These are phyloP conservation scores for Trametes versicolor DNA, from an alignment of 1,284 basidiomycete species.

Conservation along the genomic window DNA sequence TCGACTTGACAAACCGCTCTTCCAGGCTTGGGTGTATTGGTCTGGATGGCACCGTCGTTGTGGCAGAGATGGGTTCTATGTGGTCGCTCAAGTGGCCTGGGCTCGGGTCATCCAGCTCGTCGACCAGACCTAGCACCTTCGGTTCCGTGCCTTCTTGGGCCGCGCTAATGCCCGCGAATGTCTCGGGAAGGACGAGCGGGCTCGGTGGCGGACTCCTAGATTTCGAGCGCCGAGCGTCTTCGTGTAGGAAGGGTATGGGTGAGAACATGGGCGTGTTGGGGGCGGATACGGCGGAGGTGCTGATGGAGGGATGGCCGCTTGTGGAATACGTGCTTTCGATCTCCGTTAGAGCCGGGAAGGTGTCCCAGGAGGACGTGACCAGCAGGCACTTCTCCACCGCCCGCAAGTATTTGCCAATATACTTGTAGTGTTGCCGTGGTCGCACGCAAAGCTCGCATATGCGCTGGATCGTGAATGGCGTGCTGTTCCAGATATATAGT, in stretches of 20 bases:
- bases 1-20: constrained; percentile 71
- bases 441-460: constrained; percentile 85
- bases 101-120: constrained; percentile 83
- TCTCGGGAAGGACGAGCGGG: constrained; percentile 63
- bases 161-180: constrained; percentile 38
- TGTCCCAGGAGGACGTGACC: constrained; percentile 84
- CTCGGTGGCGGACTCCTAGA: constrained; percentile 81
- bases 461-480: constrained; percentile 94
- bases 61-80: constrained; percentile 73
- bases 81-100: constrained; percentile 85
- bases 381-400: constrained; percentile 88
- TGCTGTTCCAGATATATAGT: constrained; percentile 46
- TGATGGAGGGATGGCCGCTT: constrained; percentile 43
- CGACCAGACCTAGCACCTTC: constrained; percentile 75
- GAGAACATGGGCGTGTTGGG: constrained; percentile 85
- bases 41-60: constrained; percentile 57
- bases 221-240: constrained; percentile 77
- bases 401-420: constrained; percentile 90
- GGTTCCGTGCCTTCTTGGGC: constrained; percentile 48
- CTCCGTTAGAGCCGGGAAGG: constrained; percentile 67
- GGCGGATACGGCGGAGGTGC: constrained; percentile 55
- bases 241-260: constrained; percentile 84
- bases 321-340: constrained; percentile 49
- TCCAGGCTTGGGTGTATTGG: constrained; percentile 68
- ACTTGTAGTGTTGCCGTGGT: constrained; percentile 79